Evolutionary conservation across 1,284 basidiomycete genomes (phyloP), one percentile per base, ranked within the genome.

Genomic region (Heimioporus retisporus): DNA sequence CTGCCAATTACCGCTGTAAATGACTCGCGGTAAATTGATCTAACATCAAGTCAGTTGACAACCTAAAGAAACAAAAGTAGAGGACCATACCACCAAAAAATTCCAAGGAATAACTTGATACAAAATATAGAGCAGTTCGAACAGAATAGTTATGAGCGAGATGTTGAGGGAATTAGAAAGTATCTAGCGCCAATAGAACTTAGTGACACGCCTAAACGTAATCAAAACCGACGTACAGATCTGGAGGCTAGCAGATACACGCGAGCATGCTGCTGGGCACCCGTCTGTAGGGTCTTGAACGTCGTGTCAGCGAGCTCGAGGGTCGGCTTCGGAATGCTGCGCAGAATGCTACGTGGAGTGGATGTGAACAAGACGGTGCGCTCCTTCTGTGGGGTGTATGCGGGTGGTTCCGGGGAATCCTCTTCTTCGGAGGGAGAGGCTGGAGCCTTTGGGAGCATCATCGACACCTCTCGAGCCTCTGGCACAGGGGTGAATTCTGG

Each of bases 121-220:
- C 14, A 88, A 69, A 43, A 90, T 77, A 65, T 83, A 86, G 1
- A 85, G 42, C 3, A 87, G 68, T 71, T 90, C 88, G 16, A 81
- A 68, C 18, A 85, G 60, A 16, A 81, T 81, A 0, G 85, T 85
- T 40, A 85, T 64, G 19, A 81, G 80, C 81, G 84, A 87, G 54
- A 90, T 85, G 63, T 87, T 86, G 40, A 81, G 80, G 2, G 88
- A 86, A 66, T 84, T 85, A n/a, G 88, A 90, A 10, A 89, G 77
- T 64, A 84, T 84, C 88, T 89, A 58, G 28, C 15, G 64, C 10
- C 65, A 68, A 62, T 48, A 57, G 2, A 55, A 16, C n/a, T 72
- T 54, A 72, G 64, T 25, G 21, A 35, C 46, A 19, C 5, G 54
- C 55, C 40, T 57, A 65, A 55, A 48, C 31, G 42, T 48, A 21